A percentile compares a stretch with the other conserved stretches of the same genome.
These are phyloP conservation scores for Coccomyxa sp. DNA, from an alignment of 139 green algal genomes.

Conservation along the genomic window DNA sequence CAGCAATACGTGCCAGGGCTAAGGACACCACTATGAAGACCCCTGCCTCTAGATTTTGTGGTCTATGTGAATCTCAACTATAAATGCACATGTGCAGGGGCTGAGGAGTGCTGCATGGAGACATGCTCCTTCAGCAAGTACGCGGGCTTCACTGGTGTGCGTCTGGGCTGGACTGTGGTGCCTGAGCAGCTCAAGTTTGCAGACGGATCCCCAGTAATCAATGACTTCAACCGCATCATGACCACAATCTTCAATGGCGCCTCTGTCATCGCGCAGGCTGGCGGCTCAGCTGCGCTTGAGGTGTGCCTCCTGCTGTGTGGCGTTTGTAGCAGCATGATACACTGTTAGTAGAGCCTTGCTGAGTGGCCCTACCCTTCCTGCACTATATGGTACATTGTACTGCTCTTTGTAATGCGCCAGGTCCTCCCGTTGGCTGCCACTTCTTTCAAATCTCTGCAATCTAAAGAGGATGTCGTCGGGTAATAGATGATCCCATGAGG, in stretches of 20 bases:
- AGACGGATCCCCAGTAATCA: constrained; percentile 39
- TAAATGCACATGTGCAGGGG: constrained; percentile 50
- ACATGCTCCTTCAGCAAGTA: constrained; percentile 97
- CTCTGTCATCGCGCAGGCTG: constrained; percentile 90
- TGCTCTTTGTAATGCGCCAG: too few species aligned
- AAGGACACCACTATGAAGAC: too few species aligned
- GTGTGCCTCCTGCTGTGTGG: constrained; percentile 31
- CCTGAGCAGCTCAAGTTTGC: constrained; percentile 71
- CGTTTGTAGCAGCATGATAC: not conserved
- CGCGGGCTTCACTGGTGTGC: constrained; percentile 96
- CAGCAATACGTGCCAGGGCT: too few species aligned
- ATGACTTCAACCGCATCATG: constrained; percentile 96
- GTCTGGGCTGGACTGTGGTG: constrained; percentile 97
- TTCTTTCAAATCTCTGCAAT: not conserved
- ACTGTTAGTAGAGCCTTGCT: not conserved
- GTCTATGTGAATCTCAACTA: too few species aligned
- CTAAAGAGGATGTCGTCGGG: too few species aligned
- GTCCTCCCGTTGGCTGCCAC: not conserved
- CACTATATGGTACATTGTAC: too few species aligned
- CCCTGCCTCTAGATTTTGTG: too few species aligned
- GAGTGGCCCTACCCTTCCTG: too few species aligned
- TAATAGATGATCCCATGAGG: too few species aligned
- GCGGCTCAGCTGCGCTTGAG: constrained; percentile 87
- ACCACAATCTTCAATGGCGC: constrained; percentile 98
- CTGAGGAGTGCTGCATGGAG: constrained; percentile 87